Evolutionary conservation across 2,329 filamentous ascomycete species (phyloP).

Genomic region (Atkinsonella texensis): DNA sequence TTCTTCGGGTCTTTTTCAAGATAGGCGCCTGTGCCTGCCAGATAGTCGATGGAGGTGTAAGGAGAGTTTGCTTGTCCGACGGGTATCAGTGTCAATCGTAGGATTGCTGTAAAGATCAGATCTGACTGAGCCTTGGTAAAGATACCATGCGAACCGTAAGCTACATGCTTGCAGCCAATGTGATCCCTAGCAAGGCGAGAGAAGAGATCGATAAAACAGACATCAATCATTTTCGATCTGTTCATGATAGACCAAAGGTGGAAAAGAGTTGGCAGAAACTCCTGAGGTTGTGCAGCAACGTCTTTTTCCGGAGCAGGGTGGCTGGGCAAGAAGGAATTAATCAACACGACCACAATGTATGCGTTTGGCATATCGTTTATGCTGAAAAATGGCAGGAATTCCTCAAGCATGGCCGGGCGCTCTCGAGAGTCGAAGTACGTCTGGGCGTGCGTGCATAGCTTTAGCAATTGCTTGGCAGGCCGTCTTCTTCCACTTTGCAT

Average conservation of each 20-base stretch:
- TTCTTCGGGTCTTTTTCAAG: slow-evolving; percentile 90
- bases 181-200: slow-evolving; percentile 81
- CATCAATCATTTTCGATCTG: slow-evolving; percentile 76
- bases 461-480: slow-evolving; percentile 58
- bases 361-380: slow-evolving; percentile 86
- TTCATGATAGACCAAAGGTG: slow-evolving; percentile 93
- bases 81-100: slow-evolving; percentile 86
- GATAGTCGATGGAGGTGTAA: slow-evolving; percentile 75
- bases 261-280: slow-evolving; percentile 88
- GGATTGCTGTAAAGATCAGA: slow-evolving; percentile 80
- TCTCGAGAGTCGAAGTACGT: slow-evolving; percentile 86
- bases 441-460: slow-evolving; percentile 81
- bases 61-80: slow-evolving; percentile 92
- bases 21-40: slow-evolving; percentile 71
- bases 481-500: slow-evolving; percentile 45
- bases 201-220: slow-evolving; percentile 78
- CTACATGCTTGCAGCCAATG: slow-evolving; percentile 59
- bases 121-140: slow-evolving; percentile 88
- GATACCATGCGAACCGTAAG: slow-evolving; percentile 78
- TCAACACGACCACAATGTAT: slow-evolving; percentile 78
- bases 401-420: slow-evolving; percentile 67
- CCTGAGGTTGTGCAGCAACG: slow-evolving; percentile 68
- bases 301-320: slow-evolving; percentile 60
- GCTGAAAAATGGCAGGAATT: slow-evolving; percentile 78
- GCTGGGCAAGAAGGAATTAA: slow-evolving; percentile 84